Base-by-base conservation (phyloP, 768 basidiomycete genomes). In the Boletus rex-veris region DNA sequence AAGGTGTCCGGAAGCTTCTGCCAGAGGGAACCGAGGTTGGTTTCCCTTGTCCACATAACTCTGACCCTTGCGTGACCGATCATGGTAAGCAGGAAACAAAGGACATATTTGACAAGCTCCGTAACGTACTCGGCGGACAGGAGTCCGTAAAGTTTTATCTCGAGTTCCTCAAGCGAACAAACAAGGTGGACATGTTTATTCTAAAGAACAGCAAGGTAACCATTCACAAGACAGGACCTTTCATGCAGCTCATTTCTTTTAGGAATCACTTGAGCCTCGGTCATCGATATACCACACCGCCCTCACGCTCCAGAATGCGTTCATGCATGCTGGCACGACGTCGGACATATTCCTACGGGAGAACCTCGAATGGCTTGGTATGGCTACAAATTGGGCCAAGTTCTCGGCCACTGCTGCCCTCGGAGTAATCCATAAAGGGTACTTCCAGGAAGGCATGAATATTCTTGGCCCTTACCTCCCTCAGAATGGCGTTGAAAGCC, bases 261-360 rank as follows among this genome's bases (percentile, higher is more conserved):
- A 94, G 92, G 94, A 98, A 48, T 84, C 85, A 2, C 78, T 98
- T 19, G 96, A 98, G 65, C 82, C 93, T 26, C 88, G 96, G 36
- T 95, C 92, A 21, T 98, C 96, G 18, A 92, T 99, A 66, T 98
- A 94, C 69, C 97, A 99, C 73, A 94, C 92, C 6, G 94, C 97
- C 5, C 82, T 99, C 58, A 94, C 94, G 8, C 81, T 99, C 53
- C 91, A 95, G 69, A 98, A 99, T 70, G 94, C 97, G 2, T 98
- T 95, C 70, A 95, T 96, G 85, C 88, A 97, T 66, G 86, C 96
- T n/a, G 97, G 97, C 44, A 99, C 97, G 4, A 93, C 94, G 0
- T 95, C 94, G 2, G 97, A 99, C 64, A 68, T 81, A 24, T 99
- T 98, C 75, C 77, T 99, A 18, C 85, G 94, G 12, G 92, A 98